A percentile compares a stretch with the other conserved stretches of the same genome.
These are phyloP conservation scores for Trichoderma sp. DNA, from an alignment of 2,329 filamentous ascomycete species.

Conservation along the genomic window DNA sequence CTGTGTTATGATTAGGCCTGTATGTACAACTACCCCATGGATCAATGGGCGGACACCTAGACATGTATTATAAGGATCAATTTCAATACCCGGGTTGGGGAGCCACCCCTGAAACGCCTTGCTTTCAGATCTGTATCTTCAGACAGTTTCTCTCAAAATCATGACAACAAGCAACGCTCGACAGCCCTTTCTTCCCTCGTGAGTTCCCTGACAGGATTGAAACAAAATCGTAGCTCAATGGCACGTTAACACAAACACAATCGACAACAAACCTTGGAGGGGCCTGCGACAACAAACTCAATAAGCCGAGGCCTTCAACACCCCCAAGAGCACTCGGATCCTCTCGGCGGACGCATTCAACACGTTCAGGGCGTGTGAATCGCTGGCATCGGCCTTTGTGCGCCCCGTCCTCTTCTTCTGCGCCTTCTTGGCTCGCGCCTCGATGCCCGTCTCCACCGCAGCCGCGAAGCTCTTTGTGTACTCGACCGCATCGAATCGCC, in stretches of 20 bases:
- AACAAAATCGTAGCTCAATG: background rate
- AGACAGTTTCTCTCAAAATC: background rate
- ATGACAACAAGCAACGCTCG: background rate
- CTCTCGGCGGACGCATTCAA: constrained; percentile 50
- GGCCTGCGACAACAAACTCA: constrained; percentile 20
- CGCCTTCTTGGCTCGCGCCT: constrained; percentile 52
- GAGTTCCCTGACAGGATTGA: background rate
- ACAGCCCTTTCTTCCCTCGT: background rate
- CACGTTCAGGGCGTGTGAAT: constrained; percentile 47
- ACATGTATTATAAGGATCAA: constrained; percentile 29
- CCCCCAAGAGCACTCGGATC: constrained; percentile 46
- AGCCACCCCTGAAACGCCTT: constrained; percentile 20
- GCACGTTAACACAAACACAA: background rate
- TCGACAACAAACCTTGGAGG: background rate
- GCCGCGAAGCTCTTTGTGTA: constrained; percentile 44
- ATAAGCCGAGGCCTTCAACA: constrained; percentile 36
- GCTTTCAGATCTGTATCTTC: constrained; percentile 2
- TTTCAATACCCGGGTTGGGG: constrained; percentile 28
- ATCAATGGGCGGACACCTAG: background rate
- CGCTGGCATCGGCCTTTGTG: constrained; percentile 40
- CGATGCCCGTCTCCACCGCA: constrained; percentile 51
- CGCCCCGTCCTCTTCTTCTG: constrained; percentile 46
- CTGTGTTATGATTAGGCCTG: constrained; percentile 8
- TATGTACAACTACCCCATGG: background rate
- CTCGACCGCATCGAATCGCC: constrained; percentile 40